Percentiles rank a stretch among this genome's conserved stretches.
Evolutionary conservation across 2,329 filamentous ascomycete species (phyloP).

Genomic region (Arthrobotrys megalospora): DNA sequence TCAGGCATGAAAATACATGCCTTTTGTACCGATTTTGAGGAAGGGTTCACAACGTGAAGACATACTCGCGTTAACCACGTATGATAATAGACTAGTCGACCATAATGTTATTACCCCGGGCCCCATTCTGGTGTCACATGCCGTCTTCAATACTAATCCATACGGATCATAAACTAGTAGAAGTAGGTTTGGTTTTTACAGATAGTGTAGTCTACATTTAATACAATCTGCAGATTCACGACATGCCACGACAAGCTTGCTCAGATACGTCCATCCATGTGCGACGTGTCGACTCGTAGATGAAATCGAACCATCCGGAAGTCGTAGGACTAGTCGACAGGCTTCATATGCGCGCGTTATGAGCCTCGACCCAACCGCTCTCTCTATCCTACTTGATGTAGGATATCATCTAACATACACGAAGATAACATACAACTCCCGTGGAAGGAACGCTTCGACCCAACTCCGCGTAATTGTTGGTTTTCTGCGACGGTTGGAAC

Average conservation of each 20-base stretch:
- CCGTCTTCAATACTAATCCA: background rate
- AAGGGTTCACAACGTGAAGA: background rate
- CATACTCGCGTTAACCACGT: background rate
- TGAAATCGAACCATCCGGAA: background rate
- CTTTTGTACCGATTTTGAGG: conserved; percentile 2
- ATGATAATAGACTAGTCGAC: background rate
- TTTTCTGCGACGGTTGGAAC: background rate
- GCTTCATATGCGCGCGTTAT: background rate
- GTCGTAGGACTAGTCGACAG: background rate
- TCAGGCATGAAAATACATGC: conserved; percentile 2
- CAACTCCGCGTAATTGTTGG: background rate
- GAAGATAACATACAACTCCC: background rate
- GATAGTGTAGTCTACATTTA: background rate
- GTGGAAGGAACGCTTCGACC: background rate
- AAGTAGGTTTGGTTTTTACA: background rate
- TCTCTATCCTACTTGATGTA: background rate
- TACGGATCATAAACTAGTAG: background rate
- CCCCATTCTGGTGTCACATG: background rate
- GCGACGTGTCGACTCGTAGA: background rate
- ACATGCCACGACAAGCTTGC: background rate
- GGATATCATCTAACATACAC: background rate
- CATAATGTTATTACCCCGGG: conserved; percentile 5
- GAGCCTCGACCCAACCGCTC: too few relatives aligned
- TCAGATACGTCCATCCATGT: background rate
- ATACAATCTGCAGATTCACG: background rate